These are phyloP conservation scores for Acrocalymma vagum DNA, from an alignment of 2,329 filamentous ascomycete genomes.

Conservation along the genomic window DNA sequence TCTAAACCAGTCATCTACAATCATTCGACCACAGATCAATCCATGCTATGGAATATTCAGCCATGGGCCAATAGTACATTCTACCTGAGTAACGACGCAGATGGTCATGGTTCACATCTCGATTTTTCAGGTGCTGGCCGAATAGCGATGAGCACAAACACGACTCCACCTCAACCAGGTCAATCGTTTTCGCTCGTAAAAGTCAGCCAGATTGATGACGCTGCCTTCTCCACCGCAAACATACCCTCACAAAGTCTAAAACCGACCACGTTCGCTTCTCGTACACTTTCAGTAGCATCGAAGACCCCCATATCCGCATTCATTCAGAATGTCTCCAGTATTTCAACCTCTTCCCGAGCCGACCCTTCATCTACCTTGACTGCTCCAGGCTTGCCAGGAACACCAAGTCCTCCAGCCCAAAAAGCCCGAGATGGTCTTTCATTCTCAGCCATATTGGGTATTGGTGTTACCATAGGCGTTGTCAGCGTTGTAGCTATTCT, in stretches of 20 bases:
- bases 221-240: slow-evolving; percentile 9
- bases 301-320: too few species aligned
- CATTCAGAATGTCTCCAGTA: too few species aligned
- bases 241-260: too few species aligned
- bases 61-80: slow-evolving; percentile 7
- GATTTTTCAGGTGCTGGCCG: slow-evolving; percentile 2
- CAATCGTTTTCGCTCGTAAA: slow-evolving; percentile 7
- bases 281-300: too few species aligned
- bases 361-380: background rate
- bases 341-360: too few species aligned
- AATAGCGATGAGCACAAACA: slow-evolving; percentile 7
- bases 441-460: slow-evolving; percentile 20
- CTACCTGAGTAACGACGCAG: slow-evolving; percentile 7
- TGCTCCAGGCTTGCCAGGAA: background rate
- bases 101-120: slow-evolving; percentile 1
- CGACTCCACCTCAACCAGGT: slow-evolving; percentile 5
- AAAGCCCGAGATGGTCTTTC: slow-evolving; percentile 6
- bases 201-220: slow-evolving; percentile 9
- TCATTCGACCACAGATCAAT: slow-evolving; percentile 1
- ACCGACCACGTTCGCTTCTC: too few species aligned
- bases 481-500: slow-evolving; percentile 12
- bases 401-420: background rate
- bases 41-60: slow-evolving; percentile 12
- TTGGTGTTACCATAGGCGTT: slow-evolving; percentile 22
- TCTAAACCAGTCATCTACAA: background rate